Evolutionary conservation across 2,329 filamentous ascomycete genomes (phyloP).

Genomic region (Cryphonectria japonica): DNA sequence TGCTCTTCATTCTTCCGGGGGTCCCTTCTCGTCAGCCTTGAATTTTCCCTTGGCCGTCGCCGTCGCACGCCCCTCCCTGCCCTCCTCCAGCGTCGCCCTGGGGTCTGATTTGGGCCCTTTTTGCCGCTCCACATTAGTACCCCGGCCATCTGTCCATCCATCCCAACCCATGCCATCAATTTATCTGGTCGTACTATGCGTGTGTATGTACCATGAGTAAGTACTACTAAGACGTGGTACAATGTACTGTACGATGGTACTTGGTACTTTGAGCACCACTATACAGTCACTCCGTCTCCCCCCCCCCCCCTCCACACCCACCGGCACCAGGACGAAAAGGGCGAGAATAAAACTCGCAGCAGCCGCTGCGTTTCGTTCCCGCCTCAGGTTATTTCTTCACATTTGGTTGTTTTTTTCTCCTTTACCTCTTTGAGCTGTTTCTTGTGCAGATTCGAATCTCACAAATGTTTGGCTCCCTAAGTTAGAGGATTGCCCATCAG

Average conservation of each 20-base stretch:
- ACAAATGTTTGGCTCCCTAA: neutral
- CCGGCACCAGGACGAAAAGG: constrained; percentile 6
- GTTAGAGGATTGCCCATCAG: neutral
- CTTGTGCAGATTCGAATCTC: neutral
- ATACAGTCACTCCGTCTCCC: neutral
- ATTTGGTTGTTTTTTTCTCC: neutral
- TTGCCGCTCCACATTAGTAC: constrained; percentile 8
- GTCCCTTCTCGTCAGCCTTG: constrained; percentile 20
- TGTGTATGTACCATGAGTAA: neutral
- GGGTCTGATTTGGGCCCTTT: neutral
- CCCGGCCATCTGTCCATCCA: constrained; percentile 5
- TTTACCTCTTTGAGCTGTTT: neutral
- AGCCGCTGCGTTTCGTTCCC: constrained; percentile 19
- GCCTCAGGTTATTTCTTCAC: constrained; percentile 15
- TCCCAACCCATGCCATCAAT: constrained; percentile 14
- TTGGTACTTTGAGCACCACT: neutral
- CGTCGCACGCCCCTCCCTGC: constrained; percentile 6
- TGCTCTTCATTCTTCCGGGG: constrained; percentile 6
- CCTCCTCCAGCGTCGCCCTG: constrained; percentile 6
- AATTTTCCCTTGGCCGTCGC: neutral
- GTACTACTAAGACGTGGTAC: neutral
- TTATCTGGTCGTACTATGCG: constrained; percentile 5
- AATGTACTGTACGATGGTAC: neutral
- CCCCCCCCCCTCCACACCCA: constrained; percentile 5
- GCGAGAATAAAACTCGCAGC: constrained; percentile 28